Conservation (phyloP, 2,329 filamentous ascomycete species). For the Trichoderma sp. region DNA sequence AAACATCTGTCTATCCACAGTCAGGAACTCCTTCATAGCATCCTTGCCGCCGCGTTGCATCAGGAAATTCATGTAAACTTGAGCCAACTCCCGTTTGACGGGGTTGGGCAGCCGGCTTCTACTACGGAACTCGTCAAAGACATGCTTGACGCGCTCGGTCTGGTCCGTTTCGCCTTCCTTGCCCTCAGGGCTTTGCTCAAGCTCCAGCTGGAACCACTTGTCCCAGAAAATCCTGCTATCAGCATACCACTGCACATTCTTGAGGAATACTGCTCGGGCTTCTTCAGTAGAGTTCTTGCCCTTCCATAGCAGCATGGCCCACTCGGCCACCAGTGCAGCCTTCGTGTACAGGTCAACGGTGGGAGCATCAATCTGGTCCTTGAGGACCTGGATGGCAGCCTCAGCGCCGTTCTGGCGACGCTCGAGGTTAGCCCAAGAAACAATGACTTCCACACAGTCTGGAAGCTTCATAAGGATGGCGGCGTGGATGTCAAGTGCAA, state of each 20-base stretch:
- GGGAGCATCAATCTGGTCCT: slow-evolving; percentile 73
- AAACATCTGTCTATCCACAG: slow-evolving; percentile 82
- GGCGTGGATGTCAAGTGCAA: slow-evolving; percentile 82
- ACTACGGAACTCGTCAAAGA: slow-evolving; percentile 72
- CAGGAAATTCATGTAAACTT: slow-evolving; percentile 80
- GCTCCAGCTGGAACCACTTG: slow-evolving; percentile 85
- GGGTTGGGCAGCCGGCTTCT: slow-evolving; percentile 69
- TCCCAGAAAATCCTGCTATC: slow-evolving; percentile 90
- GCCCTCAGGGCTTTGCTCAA: slow-evolving; percentile 60
- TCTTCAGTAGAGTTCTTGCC: slow-evolving; percentile 78
- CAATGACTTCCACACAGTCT: slow-evolving; percentile 81
- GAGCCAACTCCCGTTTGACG: slow-evolving; percentile 72
- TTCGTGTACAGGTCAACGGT: slow-evolving; percentile 77
- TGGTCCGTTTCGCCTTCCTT: slow-evolving; percentile 43
- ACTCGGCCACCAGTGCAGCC: slow-evolving; percentile 83
- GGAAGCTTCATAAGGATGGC: slow-evolving; percentile 76
- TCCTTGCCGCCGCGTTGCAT: slow-evolving; percentile 80
- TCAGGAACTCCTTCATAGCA: slow-evolving; percentile 82
- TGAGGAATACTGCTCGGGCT: slow-evolving; percentile 79
- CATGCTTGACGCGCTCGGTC: slow-evolving; percentile 73
- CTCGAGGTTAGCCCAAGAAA: slow-evolving; percentile 83
- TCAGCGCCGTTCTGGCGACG: slow-evolving; percentile 82
- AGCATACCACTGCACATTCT: slow-evolving; percentile 79
- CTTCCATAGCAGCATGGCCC: slow-evolving; percentile 86
- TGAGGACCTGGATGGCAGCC: slow-evolving; percentile 80